These are phyloP conservation scores for Gremmenia infestans DNA, from an alignment of 2,329 filamentous ascomycete species.

Conservation along the genomic window DNA sequence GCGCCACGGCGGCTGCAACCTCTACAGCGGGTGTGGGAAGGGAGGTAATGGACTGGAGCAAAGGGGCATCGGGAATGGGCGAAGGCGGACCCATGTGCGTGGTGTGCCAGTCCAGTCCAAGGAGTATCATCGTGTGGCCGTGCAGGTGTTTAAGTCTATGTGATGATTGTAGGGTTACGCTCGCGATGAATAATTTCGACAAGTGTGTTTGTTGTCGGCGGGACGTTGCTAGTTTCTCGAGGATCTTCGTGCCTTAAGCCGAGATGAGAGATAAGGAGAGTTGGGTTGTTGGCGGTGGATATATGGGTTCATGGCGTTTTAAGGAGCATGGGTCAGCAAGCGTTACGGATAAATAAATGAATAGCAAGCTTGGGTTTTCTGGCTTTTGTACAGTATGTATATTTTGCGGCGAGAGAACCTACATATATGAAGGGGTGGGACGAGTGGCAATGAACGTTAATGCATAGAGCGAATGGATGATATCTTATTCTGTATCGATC, in stretches of 20 bases:
- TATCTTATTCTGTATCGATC: too few species aligned
- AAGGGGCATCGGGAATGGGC: slow-evolving; percentile 69
- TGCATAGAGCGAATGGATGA: too few species aligned
- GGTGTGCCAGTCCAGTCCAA: slow-evolving; percentile 80
- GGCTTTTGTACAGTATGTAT: too few species aligned
- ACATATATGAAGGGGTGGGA: too few species aligned
- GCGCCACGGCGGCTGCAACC: not conserved
- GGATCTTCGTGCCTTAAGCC: slow-evolving; percentile 72
- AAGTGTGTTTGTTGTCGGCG: slow-evolving; percentile 92
- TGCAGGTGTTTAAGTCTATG: slow-evolving; percentile 92
- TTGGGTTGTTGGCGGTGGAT: not conserved
- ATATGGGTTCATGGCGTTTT: too few species aligned
- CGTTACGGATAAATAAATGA: too few species aligned
- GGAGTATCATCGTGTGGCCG: slow-evolving; percentile 92
- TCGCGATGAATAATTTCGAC: slow-evolving; percentile 96
- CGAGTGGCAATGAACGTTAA: too few species aligned
- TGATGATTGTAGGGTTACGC: slow-evolving; percentile 87
- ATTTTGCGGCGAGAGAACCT: too few species aligned
- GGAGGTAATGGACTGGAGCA: slow-evolving; percentile 47
- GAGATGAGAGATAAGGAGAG: not conserved
- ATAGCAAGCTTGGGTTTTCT: too few species aligned
- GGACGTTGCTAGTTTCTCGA: slow-evolving; percentile 82
- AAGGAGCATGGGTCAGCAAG: too few species aligned
- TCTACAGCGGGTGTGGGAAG: not conserved
- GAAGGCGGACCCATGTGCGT: slow-evolving; percentile 80